Conservation (phyloP, 2,329 filamentous ascomycete genomes). For the Aspergillus fumigatus region DNA sequence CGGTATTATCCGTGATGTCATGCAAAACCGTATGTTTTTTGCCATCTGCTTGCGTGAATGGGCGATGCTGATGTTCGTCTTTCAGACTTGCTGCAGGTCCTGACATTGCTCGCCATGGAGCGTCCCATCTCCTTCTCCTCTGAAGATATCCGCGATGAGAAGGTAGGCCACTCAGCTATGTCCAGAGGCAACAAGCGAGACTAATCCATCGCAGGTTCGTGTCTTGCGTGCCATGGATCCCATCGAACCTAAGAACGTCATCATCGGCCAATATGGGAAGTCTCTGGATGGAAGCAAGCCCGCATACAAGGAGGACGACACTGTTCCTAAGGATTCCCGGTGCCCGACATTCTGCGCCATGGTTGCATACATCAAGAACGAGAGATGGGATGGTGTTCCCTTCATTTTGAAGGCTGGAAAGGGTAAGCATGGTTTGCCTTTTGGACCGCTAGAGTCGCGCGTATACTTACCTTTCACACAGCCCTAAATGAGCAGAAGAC, state of each 20-base stretch:
- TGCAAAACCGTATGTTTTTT: constrained; percentile 78
- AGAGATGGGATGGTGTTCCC: constrained; percentile 97
- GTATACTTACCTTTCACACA: constrained; percentile 23
- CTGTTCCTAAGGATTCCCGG: constrained; percentile 91
- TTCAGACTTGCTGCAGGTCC: constrained; percentile 79
- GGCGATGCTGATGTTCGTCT: constrained; percentile 15
- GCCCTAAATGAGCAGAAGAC: constrained; percentile 99
- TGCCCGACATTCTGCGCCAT: constrained; percentile 98
- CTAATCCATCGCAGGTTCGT: constrained; percentile 54
- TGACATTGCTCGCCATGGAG: constrained; percentile 97
- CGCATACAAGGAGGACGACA: constrained; percentile 97
- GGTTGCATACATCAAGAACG: constrained; percentile 98
- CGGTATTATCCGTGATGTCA: constrained; percentile 97
- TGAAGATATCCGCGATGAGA: constrained; percentile 97
- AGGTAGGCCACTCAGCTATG: constrained; percentile 43
- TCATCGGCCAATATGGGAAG: constrained; percentile 97
- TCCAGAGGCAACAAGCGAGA: neutral
- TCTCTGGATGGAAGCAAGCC: constrained; percentile 95
- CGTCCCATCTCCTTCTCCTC: constrained; percentile 96
- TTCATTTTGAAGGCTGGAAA: constrained; percentile 99
- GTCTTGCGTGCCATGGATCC: constrained; percentile 89
- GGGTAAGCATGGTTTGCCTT: constrained; percentile 35
- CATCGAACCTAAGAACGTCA: constrained; percentile 99
- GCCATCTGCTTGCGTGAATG: neutral
- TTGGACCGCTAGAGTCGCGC: neutral